A percentile compares a stretch with the other conserved stretches of the same genome.
Conservation (phyloP, 352 stramenopile species). For the Pythium aphanidermatum region DNA sequence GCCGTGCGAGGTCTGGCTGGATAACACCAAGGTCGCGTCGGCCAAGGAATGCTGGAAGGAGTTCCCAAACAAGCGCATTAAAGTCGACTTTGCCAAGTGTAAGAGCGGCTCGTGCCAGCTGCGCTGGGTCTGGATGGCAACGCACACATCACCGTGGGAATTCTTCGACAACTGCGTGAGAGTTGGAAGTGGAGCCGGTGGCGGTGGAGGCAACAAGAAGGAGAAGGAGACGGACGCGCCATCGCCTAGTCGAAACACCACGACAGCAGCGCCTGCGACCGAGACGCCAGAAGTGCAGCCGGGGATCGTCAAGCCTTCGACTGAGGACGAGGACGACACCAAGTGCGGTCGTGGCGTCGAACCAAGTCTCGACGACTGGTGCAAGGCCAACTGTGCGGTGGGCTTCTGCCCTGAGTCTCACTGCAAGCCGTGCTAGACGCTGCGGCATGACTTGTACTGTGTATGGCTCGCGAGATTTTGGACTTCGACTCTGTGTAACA, state of each 20-base stretch:
- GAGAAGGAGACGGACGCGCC: not conserved
- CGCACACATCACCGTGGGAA: conserved; percentile 36
- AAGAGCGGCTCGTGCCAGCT: conserved; percentile 22
- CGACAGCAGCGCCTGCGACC: not conserved
- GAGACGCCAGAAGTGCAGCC: not conserved
- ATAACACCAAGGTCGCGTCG: conserved; percentile 24
- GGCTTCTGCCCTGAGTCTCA: conserved; percentile 21
- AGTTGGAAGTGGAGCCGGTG: conserved; percentile 6
- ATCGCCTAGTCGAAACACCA: not conserved
- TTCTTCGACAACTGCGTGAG: conserved; percentile 41
- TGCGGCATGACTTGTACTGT: too few relatives aligned
- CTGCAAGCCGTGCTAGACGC: conserved; percentile 21
- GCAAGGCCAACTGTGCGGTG: conserved; percentile 21
- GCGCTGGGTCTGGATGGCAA: conserved; percentile 42
- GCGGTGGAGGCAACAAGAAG: conserved; percentile 1
- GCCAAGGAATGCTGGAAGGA: conserved; percentile 28
- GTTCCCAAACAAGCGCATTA: conserved; percentile 24
- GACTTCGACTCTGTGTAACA: too few relatives aligned
- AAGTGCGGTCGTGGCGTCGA: conserved; percentile 1
- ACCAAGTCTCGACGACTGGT: conserved; percentile 22
- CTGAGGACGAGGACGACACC: not conserved
- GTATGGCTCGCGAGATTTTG: too few relatives aligned
- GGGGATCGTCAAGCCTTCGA: not conserved
- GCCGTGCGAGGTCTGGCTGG: conserved; percentile 42
- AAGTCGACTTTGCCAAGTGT: conserved; percentile 31